Conservation (phyloP, 129 eudicot species). For the Pittosporum tobira region DNA sequence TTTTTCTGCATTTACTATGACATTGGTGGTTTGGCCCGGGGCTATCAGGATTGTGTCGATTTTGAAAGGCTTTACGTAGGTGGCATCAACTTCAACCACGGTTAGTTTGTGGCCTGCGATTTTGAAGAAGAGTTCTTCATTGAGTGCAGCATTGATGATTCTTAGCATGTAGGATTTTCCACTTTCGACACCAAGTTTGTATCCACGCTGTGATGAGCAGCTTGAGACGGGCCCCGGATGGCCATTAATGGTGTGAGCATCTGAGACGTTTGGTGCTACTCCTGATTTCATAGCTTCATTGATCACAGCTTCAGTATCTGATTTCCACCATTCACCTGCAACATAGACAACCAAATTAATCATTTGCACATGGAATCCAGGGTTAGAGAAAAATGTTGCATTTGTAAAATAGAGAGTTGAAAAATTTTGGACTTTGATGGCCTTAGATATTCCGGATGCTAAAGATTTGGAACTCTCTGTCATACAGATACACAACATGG, state of each 20-base stretch:
- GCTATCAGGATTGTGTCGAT: constrained; percentile 54
- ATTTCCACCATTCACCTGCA: constrained; percentile 89
- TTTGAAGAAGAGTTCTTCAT: constrained; percentile 86
- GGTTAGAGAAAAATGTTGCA: no score
- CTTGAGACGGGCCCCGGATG: constrained; percentile 50
- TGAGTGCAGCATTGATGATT: constrained; percentile 76
- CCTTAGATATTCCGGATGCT: no score
- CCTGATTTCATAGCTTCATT: constrained; percentile 71
- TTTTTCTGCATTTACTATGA: constrained; percentile 37
- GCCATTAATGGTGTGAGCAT: constrained; percentile 86
- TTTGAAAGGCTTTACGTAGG: constrained; percentile 72
- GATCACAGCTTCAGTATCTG: constrained; percentile 66
- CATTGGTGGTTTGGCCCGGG: constrained; percentile 87
- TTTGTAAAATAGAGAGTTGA: no score
- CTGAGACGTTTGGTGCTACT: constrained; percentile 74
- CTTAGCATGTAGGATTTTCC: constrained; percentile 79
- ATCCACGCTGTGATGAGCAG: constrained; percentile 60
- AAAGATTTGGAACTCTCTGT: no score
- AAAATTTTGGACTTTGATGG: no score
- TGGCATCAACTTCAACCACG: constrained; percentile 81
- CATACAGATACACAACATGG: no score
- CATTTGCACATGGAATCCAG: no score
- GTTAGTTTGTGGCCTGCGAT: constrained; percentile 79
- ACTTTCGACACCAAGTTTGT: constrained; percentile 38
- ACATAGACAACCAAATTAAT: constrained; percentile 2